Evolutionary conservation across 352 stramenopile species (phyloP).

Genomic region (Pythium scleroteichum): DNA sequence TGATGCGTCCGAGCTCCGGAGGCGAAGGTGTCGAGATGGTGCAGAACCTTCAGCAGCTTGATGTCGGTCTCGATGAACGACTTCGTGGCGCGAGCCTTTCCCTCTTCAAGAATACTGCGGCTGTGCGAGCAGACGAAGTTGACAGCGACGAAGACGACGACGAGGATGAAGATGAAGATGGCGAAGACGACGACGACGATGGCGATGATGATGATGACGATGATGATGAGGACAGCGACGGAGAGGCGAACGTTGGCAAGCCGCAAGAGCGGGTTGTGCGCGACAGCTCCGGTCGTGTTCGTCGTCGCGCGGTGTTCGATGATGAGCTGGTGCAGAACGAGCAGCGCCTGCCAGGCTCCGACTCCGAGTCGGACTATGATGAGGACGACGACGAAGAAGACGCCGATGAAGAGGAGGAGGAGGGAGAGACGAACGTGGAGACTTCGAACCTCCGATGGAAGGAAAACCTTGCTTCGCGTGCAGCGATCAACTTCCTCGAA

Average conservation of each 20-base stretch:
- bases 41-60: constrained; percentile 92
- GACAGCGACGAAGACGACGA: constrained; percentile 55
- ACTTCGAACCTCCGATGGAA: constrained; percentile 85
- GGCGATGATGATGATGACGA: constrained; percentile 11
- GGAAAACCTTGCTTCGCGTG: constrained; percentile 82
- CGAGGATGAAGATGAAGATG: constrained; percentile 19
- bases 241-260: constrained; percentile 47
- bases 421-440: constrained; percentile 41
- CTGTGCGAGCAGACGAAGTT: constrained; percentile 80
- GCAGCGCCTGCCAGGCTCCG: constrained; percentile 28
- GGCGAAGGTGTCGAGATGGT: constrained; percentile 93
- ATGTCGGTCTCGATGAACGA: constrained; percentile 93
- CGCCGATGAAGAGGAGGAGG: constrained; percentile 36
- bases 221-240: constrained; percentile 50
- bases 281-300: constrained; percentile 70
- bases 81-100: constrained; percentile 92
- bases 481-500: constrained; percentile 84
- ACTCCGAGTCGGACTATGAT: constrained; percentile 49
- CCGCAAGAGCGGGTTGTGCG: constrained; percentile 68
- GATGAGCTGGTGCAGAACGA: constrained; percentile 41
- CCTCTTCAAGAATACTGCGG: constrained; percentile 95
- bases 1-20: constrained; percentile 35
- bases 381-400: constrained; percentile 52
- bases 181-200: constrained; percentile 36
- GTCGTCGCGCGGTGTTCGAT: constrained; percentile 80